Evolutionary conservation across 345 rosid genomes (phyloP).

Genomic region (Heritiera fomes): DNA sequence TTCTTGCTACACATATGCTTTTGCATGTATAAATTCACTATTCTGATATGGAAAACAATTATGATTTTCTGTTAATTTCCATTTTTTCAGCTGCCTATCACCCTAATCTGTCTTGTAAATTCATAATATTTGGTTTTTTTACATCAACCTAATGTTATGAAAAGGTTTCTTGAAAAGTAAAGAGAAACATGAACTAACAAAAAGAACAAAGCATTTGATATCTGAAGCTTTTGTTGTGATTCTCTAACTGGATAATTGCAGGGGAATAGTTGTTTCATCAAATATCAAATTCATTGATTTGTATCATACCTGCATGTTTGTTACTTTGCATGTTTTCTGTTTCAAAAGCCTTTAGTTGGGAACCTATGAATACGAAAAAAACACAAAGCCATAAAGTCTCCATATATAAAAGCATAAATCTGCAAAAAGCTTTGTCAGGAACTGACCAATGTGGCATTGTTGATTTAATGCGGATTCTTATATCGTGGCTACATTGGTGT

Average conservation of each 20-base stretch:
- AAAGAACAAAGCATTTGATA: neutral
- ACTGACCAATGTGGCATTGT: neutral
- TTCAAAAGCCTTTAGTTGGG: neutral
- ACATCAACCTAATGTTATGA: neutral
- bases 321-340: neutral
- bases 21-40: neutral
- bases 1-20: neutral
- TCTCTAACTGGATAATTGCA: neutral
- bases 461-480: conserved; percentile 18
- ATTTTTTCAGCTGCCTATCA: neutral
- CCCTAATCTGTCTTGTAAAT: neutral
- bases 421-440: neutral
- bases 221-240: neutral
- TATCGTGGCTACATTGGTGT: conserved; percentile 16
- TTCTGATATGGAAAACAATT: neutral
- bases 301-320: neutral
- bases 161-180: neutral
- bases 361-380: neutral
- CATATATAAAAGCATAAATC: neutral
- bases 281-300: neutral
- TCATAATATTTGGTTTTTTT: neutral
- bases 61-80: neutral
- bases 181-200: neutral
- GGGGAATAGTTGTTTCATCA: neutral
- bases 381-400: neutral